These are phyloP conservation scores for Benincasa hispida DNA, from an alignment of 306 rosid genomes.

Conservation along the genomic window DNA sequence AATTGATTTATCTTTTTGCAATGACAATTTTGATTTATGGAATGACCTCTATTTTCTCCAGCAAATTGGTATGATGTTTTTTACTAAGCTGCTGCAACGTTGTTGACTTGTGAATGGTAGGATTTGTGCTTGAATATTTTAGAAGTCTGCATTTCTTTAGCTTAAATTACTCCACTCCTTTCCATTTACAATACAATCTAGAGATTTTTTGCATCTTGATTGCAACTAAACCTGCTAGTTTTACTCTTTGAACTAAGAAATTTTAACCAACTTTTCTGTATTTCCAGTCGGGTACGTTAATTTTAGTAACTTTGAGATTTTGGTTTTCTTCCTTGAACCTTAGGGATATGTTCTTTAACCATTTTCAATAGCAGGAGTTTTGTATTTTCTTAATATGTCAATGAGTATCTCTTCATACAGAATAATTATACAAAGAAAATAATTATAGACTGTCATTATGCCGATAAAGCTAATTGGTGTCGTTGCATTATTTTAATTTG, in stretches of 20 bases:
- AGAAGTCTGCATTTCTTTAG: not conserved
- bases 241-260: not conserved
- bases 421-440: too few relatives aligned
- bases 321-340: not conserved
- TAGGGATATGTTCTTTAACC: not conserved
- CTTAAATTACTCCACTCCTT: not conserved
- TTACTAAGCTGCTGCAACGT: not conserved
- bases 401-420: not conserved
- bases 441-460: too few relatives aligned
- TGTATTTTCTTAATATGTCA: not conserved
- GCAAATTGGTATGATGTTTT: not conserved
- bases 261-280: not conserved
- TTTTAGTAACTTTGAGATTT: too few relatives aligned
- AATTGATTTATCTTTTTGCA: slow-evolving; percentile 10
- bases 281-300: too few relatives aligned
- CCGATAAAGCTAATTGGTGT: too few relatives aligned
- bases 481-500: too few relatives aligned
- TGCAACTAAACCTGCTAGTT: not conserved
- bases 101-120: not conserved
- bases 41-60: not conserved
- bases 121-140: not conserved
- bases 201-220: not conserved
- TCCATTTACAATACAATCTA: not conserved
- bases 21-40: slow-evolving; percentile 30
- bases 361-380: not conserved